Conservation (phyloP, 2,329 filamentous ascomycete genomes). For the Diplodia seriata region DNA sequence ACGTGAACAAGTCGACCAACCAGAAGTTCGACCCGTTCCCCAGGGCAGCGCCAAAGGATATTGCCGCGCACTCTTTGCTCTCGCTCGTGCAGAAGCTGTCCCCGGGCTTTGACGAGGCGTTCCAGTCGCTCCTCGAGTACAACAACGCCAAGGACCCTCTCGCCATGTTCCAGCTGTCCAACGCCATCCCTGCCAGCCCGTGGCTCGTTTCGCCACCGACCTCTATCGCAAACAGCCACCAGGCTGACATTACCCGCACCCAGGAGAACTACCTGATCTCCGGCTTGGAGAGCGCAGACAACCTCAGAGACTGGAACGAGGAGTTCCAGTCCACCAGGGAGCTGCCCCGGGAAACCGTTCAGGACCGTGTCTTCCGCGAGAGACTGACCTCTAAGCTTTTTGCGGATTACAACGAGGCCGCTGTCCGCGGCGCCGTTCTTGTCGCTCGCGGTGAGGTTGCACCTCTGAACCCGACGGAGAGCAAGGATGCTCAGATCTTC, state of each 20-base stretch:
- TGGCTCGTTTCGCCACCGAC: conserved; percentile 82
- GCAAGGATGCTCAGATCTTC: conserved; percentile 92
- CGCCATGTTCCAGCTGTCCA: conserved; percentile 93
- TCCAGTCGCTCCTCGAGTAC: conserved; percentile 79
- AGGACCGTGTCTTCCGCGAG: conserved; percentile 95
- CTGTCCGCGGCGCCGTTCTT: conserved; percentile 86
- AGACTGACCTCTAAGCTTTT: conserved; percentile 94
- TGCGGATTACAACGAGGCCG: conserved; percentile 96
- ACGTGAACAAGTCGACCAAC: conserved; percentile 94
- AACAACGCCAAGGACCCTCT: conserved; percentile 87
- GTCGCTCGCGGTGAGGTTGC: conserved; percentile 92
- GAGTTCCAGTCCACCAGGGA: conserved; percentile 98
- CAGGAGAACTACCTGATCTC: conserved; percentile 92
- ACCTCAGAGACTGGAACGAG: conserved; percentile 97
- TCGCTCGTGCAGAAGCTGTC: conserved; percentile 80
- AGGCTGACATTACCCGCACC: conserved; percentile 82
- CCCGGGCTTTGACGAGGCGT: conserved; percentile 78
- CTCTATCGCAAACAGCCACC: conserved; percentile 72
- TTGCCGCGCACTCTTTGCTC: conserved; percentile 84
- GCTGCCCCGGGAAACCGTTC: conserved; percentile 89
- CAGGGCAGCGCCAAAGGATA: conserved; percentile 76
- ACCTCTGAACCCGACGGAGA: conserved; percentile 93
- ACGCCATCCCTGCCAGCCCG: conserved; percentile 87
- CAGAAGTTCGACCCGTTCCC: conserved; percentile 93
- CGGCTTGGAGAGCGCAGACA: conserved; percentile 92